Percentiles rank a stretch among this genome's conserved stretches.
Evolutionary conservation across 129 eudicot species (phyloP).

Genomic region (Flaveria linearis): DNA sequence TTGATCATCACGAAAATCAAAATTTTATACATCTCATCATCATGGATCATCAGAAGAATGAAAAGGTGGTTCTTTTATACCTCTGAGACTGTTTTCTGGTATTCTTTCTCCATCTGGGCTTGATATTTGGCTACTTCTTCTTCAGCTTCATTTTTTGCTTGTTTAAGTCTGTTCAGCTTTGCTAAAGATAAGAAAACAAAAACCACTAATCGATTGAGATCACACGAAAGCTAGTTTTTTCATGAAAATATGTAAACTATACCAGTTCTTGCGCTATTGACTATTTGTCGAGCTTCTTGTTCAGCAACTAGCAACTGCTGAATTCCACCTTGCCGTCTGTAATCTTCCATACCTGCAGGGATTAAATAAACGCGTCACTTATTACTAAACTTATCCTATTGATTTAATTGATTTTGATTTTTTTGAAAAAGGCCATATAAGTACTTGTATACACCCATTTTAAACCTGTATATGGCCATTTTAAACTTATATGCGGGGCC

Average conservation of each 20-base stretch:
- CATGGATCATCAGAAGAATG: background rate
- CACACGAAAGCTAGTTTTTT: background rate
- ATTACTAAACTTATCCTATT: too few species aligned
- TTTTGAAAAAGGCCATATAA: too few species aligned
- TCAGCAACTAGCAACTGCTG: conserved; percentile 46
- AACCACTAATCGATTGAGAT: background rate
- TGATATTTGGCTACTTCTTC: conserved; percentile 86
- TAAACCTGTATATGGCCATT: too few species aligned
- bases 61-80: conserved; percentile 33
- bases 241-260: background rate
- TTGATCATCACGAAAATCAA: background rate
- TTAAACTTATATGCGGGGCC: too few species aligned
- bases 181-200: conserved; percentile 39
- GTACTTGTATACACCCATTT: too few species aligned
- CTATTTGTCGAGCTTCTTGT: conserved; percentile 49
- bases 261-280: conserved; percentile 46
- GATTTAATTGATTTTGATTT: too few species aligned
- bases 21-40: background rate
- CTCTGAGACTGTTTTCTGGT: conserved; percentile 70
- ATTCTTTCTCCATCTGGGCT: conserved; percentile 73
- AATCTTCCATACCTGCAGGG: conserved; percentile 37
- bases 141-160: conserved; percentile 87
- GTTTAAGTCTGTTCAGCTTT: conserved; percentile 68
- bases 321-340: conserved; percentile 49
- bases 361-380: too few species aligned